Evolutionary conservation across 176 grass and related monocot species (phyloP).

Genomic region (Chloris gayana): DNA sequence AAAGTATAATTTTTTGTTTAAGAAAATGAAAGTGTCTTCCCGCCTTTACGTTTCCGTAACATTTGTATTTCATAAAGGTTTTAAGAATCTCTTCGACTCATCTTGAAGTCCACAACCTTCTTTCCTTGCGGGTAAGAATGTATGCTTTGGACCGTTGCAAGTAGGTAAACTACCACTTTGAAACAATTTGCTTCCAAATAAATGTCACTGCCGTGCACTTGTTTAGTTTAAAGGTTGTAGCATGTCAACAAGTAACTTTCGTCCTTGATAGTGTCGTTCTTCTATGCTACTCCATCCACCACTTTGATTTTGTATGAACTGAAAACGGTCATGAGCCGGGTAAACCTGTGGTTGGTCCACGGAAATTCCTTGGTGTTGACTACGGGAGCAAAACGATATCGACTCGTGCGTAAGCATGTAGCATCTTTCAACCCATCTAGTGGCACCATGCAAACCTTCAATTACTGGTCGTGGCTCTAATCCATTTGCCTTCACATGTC

Average conservation of each 20-base stretch:
- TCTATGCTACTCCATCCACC: not conserved
- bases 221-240: not conserved
- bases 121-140: not conserved
- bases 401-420: not conserved
- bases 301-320: constrained; percentile 9
- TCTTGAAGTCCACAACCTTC: not conserved
- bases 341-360: constrained; percentile 9
- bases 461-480: too few relatives aligned
- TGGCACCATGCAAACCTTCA: too few relatives aligned
- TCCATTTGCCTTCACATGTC: not conserved
- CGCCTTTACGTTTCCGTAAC: not conserved
- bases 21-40: too few relatives aligned
- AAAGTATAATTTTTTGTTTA: too few relatives aligned
- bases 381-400: not conserved
- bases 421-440: not conserved
- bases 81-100: not conserved
- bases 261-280: not conserved
- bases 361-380: not conserved
- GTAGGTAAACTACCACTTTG: constrained; percentile 20
- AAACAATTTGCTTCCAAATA: not conserved
- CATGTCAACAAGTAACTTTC: constrained; percentile 1
- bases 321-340: not conserved
- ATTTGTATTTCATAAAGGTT: not conserved
- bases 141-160: not conserved
- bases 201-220: not conserved